These are phyloP conservation scores for Endoconidiophora laricicola DNA, from an alignment of 2,329 filamentous ascomycete species.

Conservation along the genomic window DNA sequence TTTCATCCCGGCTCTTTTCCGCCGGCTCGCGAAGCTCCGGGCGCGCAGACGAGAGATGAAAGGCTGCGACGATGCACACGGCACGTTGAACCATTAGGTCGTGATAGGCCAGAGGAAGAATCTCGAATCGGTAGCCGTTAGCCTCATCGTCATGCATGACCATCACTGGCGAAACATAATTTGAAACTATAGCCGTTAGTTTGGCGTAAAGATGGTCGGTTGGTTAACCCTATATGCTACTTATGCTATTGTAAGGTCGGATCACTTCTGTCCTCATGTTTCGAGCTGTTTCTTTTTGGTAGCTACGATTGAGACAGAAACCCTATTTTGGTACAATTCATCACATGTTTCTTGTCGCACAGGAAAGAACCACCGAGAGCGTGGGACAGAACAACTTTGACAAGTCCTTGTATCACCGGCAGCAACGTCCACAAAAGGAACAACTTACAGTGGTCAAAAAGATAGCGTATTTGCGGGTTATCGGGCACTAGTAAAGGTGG, in stretches of 20 bases:
- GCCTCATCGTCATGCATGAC: constrained; percentile 7
- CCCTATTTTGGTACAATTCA: too few species aligned
- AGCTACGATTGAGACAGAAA: too few species aligned
- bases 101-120: constrained; percentile 3
- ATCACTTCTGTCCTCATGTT: too few species aligned
- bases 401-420: neutral
- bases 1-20: constrained; percentile 2
- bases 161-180: constrained; percentile 4
- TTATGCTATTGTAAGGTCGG: too few species aligned
- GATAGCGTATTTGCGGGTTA: constrained; percentile 9
- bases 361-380: too few species aligned
- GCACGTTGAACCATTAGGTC: neutral
- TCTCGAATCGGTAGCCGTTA: constrained; percentile 4
- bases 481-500: neutral
- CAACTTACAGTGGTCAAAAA: constrained; percentile 13
- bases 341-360: too few species aligned
- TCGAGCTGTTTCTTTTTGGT: too few species aligned
- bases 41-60: neutral
- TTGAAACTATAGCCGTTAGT: constrained; percentile 1
- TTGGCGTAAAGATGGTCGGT: neutral
- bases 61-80: constrained; percentile 3
- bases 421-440: neutral
- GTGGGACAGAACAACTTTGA: neutral
- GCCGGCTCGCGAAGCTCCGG: constrained; percentile 3
- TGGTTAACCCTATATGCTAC: too few species aligned